These are phyloP conservation scores for Paecilomyces formosus DNA, from an alignment of 2,329 filamentous ascomycete genomes.

Conservation along the genomic window DNA sequence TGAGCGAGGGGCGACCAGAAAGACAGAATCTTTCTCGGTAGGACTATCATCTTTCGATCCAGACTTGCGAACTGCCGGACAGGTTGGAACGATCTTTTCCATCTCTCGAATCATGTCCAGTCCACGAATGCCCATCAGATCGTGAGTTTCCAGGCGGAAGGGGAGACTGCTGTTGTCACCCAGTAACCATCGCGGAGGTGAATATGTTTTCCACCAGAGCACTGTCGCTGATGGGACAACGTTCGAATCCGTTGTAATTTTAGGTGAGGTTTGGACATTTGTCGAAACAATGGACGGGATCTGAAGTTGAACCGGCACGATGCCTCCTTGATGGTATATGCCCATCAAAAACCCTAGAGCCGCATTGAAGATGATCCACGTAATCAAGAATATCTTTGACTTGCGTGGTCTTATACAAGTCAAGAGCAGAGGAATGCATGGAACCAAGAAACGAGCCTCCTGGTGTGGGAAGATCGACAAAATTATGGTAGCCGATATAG, in stretches of 20 bases:
- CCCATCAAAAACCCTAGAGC: constrained; percentile 44
- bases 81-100: constrained; percentile 24
- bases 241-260: not conserved
- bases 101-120: constrained; percentile 33
- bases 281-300: constrained; percentile 32
- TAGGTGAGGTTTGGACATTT: constrained; percentile 11
- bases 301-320: constrained; percentile 43
- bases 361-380: constrained; percentile 44
- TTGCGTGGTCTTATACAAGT: constrained; percentile 39
- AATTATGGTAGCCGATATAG: constrained; percentile 35
- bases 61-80: constrained; percentile 11
- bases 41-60: constrained; percentile 1
- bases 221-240: constrained; percentile 24
- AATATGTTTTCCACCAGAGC: constrained; percentile 51
- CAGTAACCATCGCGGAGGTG: constrained; percentile 45
- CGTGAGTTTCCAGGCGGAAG: constrained; percentile 32
- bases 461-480: constrained; percentile 44
- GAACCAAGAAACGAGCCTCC: constrained; percentile 47
- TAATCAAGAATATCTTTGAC: constrained; percentile 31
- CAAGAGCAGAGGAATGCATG: constrained; percentile 44
- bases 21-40: constrained; percentile 19
- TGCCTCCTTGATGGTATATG: constrained; percentile 47
- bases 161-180: constrained; percentile 26
- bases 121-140: constrained; percentile 43
- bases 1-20: constrained; percentile 40